phyloP scores from a whole-genome alignment of 2,329 filamentous ascomycete genomes.

The Didymella pinodella region DNA sequence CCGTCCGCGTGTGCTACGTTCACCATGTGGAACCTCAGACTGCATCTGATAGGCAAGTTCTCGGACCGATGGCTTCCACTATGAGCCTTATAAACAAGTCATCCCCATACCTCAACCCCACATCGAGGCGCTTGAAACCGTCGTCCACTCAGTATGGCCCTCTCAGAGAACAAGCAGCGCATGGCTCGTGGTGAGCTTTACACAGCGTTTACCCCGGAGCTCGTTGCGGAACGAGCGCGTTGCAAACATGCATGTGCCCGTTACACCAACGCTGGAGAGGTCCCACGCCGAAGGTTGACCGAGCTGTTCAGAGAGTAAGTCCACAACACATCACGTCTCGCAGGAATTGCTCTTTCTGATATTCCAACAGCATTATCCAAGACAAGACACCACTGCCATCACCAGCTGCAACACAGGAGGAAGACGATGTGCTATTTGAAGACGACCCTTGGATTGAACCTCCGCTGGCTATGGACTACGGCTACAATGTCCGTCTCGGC shows the following conservation, averaged over 20 bases:
- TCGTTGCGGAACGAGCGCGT: conserved; percentile 68
- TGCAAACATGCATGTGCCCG: conserved; percentile 67
- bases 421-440: conserved; percentile 70
- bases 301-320: conserved; percentile 77
- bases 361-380: conserved; percentile 63
- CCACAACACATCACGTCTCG: not conserved
- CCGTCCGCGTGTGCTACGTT: not conserved
- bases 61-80: conserved; percentile 1
- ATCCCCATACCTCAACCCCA: not conserved
- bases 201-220: conserved; percentile 74
- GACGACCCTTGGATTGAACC: conserved; percentile 73
- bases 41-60: not conserved
- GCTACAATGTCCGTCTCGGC: conserved; percentile 75
- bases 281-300: conserved; percentile 67
- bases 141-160: conserved; percentile 26
- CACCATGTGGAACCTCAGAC: not conserved
- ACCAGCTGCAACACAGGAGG: conserved; percentile 62
- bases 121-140: not conserved
- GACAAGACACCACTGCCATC: conserved; percentile 72
- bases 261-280: conserved; percentile 70
- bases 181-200: conserved; percentile 77
- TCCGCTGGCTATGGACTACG: conserved; percentile 79
- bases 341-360: conserved; percentile 20
- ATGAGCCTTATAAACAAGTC: not conserved
- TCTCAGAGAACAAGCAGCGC: conserved; percentile 49